Percentiles rank a stretch among this genome's conserved stretches.
These are phyloP conservation scores for Aspergillus costaricaensis DNA, from an alignment of 2,329 filamentous ascomycete species.

Conservation along the genomic window DNA sequence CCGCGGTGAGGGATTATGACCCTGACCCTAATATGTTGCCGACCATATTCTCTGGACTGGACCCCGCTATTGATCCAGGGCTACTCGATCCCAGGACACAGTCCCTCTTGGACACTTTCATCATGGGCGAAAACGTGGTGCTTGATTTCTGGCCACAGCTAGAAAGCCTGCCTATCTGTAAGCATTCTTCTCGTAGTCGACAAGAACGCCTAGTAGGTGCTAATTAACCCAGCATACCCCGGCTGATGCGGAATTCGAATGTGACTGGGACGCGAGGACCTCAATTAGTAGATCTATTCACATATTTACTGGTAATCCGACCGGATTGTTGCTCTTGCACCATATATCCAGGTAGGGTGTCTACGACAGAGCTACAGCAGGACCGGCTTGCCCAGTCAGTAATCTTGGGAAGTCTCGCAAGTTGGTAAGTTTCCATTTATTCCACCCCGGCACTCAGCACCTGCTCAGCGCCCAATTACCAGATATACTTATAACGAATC, in stretches of 20 bases:
- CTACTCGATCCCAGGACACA: conserved; percentile 19
- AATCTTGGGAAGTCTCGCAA: too few species aligned
- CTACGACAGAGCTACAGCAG: too few species aligned
- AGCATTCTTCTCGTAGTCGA: not conserved
- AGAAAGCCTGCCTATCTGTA: conserved; percentile 30
- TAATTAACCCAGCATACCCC: not conserved
- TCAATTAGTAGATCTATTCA: too few species aligned
- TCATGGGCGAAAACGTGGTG: conserved; percentile 22
- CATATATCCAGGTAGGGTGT: too few species aligned
- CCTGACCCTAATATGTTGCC: not conserved
- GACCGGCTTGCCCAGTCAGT: too few species aligned
- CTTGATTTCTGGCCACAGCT: conserved; percentile 32
- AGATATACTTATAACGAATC: conserved; percentile 15
- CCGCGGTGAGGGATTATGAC: not conserved
- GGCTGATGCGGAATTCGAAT: not conserved
- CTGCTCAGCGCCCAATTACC: not conserved
- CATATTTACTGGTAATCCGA: too few species aligned
- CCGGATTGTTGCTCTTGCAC: too few species aligned
- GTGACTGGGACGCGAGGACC: too few species aligned
- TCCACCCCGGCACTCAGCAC: not conserved
- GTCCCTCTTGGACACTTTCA: conserved; percentile 23
- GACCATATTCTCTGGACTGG: not conserved
- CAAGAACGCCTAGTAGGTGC: not conserved
- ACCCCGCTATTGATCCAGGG: not conserved
- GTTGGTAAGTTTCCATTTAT: not conserved